phyloP scores from a whole-genome alignment of 805 yeast genomes.

The Myxozyma sirexii region DNA sequence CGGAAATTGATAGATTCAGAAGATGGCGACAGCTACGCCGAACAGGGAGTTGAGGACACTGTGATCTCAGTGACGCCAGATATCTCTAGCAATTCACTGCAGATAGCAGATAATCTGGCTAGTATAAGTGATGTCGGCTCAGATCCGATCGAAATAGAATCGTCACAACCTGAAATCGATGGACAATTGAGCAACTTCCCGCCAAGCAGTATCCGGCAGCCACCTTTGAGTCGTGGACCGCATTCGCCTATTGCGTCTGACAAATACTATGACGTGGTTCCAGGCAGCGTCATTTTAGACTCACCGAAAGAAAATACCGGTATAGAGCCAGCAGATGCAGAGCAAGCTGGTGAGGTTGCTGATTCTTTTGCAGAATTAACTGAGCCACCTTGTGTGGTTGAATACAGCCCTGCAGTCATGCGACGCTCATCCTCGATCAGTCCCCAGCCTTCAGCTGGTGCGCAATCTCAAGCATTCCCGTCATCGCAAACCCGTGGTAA shows the following conservation, averaged over 20 bases:
- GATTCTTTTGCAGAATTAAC: background rate
- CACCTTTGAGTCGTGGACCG: too few relatives aligned
- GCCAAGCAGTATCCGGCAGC: too few relatives aligned
- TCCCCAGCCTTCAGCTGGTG: background rate
- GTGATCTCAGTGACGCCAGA: background rate
- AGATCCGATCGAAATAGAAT: background rate
- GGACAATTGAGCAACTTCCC: too few relatives aligned
- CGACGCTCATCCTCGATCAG: background rate
- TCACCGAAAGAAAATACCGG: background rate
- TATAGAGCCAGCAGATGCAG: background rate
- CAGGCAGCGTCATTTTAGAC: too few relatives aligned
- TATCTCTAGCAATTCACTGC: background rate
- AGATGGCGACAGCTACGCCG: background rate
- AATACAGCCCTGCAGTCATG: constrained; percentile 8
- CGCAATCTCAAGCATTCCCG: background rate
- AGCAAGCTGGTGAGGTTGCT: background rate
- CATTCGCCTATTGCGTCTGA: too few relatives aligned
- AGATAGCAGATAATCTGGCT: background rate
- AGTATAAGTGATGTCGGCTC: too few relatives aligned
- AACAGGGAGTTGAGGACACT: background rate
- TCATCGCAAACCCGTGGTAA: constrained; percentile 1
- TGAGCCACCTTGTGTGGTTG: background rate
- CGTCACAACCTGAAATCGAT: background rate
- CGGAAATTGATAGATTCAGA: background rate
- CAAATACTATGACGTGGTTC: background rate